These are phyloP conservation scores for Crithidia mellificae DNA, from an alignment of 208 protist species.

Conservation along the genomic window DNA sequence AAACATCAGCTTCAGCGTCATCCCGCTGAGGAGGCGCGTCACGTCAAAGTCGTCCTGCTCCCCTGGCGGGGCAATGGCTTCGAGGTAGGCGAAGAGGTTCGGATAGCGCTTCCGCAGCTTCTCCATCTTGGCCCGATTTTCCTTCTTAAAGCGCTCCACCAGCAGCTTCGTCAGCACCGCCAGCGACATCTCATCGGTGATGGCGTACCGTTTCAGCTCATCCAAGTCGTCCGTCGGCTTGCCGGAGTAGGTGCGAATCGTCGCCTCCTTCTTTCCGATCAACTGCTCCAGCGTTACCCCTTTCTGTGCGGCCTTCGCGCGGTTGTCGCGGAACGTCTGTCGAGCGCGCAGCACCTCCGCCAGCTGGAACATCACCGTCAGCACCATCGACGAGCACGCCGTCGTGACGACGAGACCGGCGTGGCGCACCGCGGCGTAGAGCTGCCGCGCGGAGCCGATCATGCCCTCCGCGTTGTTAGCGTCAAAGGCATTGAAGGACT, in stretches of 20 bases:
- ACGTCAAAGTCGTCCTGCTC: constrained; percentile 36
- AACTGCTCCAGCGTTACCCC: constrained; percentile 35
- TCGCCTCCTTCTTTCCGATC: constrained; percentile 11
- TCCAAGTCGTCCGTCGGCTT: constrained; percentile 25
- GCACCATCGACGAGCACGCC: constrained; percentile 52
- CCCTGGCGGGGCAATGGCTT: constrained; percentile 22
- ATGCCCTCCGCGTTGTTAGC: background rate
- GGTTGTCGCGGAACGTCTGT: constrained; percentile 29
- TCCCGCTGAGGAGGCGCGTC: constrained; percentile 32
- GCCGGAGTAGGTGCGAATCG: constrained; percentile 31
- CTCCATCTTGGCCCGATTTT: constrained; percentile 34
- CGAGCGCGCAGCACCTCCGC: constrained; percentile 43
- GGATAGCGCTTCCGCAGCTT: constrained; percentile 33
- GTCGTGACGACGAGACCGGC: constrained; percentile 44
- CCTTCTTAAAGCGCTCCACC: constrained; percentile 34
- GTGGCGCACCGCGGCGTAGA: constrained; percentile 47
- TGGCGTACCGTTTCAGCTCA: constrained; percentile 42
- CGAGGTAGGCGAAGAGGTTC: constrained; percentile 36
- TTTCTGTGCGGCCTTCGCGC: constrained; percentile 24
- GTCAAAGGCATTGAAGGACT: background rate
- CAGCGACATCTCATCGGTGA: constrained; percentile 49
- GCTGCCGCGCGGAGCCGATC: constrained; percentile 27
- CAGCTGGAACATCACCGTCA: constrained; percentile 46
- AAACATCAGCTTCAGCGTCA: constrained; percentile 60
- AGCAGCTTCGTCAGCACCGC: constrained; percentile 33